A percentile compares a stretch with the other conserved stretches of the same genome.
Conservation (phyloP, 345 rosid genomes). For the Boechera retrofracta region DNA sequence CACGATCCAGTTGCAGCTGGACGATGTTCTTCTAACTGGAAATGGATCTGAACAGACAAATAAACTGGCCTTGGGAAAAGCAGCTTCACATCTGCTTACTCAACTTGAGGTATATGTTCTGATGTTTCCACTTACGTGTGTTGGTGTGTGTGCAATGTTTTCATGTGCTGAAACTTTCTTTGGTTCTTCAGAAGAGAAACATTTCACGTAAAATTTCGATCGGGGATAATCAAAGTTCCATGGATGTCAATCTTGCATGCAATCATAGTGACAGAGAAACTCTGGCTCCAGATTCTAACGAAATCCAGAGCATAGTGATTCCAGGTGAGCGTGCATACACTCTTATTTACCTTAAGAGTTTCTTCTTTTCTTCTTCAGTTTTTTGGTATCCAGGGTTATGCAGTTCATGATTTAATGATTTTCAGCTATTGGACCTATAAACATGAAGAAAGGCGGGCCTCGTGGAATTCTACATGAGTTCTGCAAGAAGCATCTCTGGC, state of each 20-base stretch:
- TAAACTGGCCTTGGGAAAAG: conserved; percentile 82
- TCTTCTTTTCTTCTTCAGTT: conserved; percentile 28
- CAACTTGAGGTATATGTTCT: conserved; percentile 70
- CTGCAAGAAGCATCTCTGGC: conserved; percentile 82
- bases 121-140: conserved; percentile 14
- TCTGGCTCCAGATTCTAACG: conserved; percentile 26
- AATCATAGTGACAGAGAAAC: conserved; percentile 20
- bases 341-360: conserved; percentile 5
- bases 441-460: conserved; percentile 85
- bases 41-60: conserved; percentile 62
- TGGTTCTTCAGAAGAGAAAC: conserved; percentile 58
- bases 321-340: conserved; percentile 25
- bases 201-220: conserved; percentile 48
- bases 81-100: conserved; percentile 75
- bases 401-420: conserved; percentile 3
- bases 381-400: background rate
- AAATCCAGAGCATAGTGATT: conserved; percentile 34
- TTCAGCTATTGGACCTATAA: conserved; percentile 63
- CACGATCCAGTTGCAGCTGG: conserved; percentile 68
- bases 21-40: conserved; percentile 66
- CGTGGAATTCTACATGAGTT: conserved; percentile 66
- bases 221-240: conserved; percentile 47
- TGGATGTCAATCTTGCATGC: conserved; percentile 25
- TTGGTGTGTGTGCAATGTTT: background rate
- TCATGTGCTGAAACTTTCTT: conserved; percentile 20